phyloP scores from a whole-genome alignment of 2,329 filamentous ascomycete genomes.

The Byssothecium circinans region DNA sequence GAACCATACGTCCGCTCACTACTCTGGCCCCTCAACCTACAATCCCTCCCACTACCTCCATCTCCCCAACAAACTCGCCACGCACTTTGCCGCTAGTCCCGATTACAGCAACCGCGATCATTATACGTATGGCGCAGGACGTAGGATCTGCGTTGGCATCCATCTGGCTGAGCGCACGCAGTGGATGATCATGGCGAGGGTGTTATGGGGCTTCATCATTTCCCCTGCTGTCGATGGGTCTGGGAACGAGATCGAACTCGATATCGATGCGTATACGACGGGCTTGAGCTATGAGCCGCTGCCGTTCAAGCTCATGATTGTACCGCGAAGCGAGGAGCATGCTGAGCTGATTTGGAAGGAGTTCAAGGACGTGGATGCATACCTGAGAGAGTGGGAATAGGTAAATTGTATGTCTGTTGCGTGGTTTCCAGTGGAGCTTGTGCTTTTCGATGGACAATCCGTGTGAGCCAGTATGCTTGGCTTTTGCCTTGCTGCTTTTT shows the following conservation, averaged over 20 bases:
- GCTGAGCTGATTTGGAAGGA: slow-evolving; percentile 36
- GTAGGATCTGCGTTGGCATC: slow-evolving; percentile 54
- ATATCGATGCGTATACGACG: slow-evolving; percentile 35
- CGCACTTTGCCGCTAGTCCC: slow-evolving; percentile 39
- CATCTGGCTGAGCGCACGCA: slow-evolving; percentile 58
- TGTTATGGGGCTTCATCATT: slow-evolving; percentile 56
- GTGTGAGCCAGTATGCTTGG: no score
- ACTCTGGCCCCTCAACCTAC: slow-evolving; percentile 20
- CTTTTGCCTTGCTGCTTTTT: no score
- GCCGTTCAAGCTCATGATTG: slow-evolving; percentile 56
- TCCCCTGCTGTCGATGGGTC: slow-evolving; percentile 37
- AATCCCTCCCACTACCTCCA: slow-evolving; percentile 42
- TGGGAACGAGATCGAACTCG: slow-evolving; percentile 47
- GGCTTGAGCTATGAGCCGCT: slow-evolving; percentile 47
- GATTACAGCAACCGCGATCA: slow-evolving; percentile 47
- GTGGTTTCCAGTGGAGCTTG: no score
- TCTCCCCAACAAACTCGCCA: slow-evolving; percentile 34
- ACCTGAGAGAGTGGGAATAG: slow-evolving; percentile 23
- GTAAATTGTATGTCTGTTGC: slow-evolving; percentile 7
- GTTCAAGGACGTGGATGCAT: slow-evolving; percentile 27
- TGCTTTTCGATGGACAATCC: no score
- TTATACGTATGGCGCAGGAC: slow-evolving; percentile 53
- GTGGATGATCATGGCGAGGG: slow-evolving; percentile 37
- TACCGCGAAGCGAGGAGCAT: slow-evolving; percentile 46
- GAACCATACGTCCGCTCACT: slow-evolving; percentile 8